Conservation (phyloP, 352 stramenopile genomes). For the Pythium aquatile region DNA sequence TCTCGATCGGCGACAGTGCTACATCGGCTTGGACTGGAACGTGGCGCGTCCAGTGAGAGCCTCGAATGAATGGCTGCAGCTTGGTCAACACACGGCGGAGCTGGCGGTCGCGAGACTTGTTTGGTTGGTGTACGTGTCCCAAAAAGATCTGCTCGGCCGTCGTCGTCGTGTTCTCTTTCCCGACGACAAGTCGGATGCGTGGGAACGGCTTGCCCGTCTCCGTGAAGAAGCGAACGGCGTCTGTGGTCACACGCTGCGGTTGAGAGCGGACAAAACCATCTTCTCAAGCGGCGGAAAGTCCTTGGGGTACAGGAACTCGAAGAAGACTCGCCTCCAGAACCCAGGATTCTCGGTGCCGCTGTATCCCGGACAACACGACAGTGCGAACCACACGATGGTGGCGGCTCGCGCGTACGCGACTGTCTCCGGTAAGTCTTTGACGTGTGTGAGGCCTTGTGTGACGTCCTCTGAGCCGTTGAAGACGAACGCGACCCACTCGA, state of each 20-base stretch:
- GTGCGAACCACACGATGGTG: slow-evolving; percentile 11
- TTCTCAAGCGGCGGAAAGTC: no score
- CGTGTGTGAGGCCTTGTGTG: slow-evolving; percentile 1
- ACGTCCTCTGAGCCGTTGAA: background rate
- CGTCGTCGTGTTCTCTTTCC: background rate
- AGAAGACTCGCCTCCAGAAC: slow-evolving; percentile 19
- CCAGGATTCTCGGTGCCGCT: slow-evolving; percentile 5
- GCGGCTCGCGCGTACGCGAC: background rate
- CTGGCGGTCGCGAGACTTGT: background rate
- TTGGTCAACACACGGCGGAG: background rate
- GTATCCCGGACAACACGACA: slow-evolving; percentile 19
- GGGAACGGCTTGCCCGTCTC: background rate
- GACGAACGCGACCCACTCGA: slow-evolving; percentile 15
- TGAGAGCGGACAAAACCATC: background rate
- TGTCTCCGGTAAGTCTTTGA: background rate
- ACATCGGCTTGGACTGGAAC: background rate
- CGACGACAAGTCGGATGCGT: no score
- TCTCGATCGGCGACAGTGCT: no score
- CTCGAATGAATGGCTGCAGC: background rate
- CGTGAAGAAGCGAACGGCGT: slow-evolving; percentile 8
- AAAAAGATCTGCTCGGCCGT: background rate
- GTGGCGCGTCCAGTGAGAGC: background rate
- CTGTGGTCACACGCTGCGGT: background rate
- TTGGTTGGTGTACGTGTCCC: background rate
- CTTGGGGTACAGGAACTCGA: background rate